Conservation (phyloP, 495 filamentous ascomycete species). For the Beverwykella pulmonaria region DNA sequence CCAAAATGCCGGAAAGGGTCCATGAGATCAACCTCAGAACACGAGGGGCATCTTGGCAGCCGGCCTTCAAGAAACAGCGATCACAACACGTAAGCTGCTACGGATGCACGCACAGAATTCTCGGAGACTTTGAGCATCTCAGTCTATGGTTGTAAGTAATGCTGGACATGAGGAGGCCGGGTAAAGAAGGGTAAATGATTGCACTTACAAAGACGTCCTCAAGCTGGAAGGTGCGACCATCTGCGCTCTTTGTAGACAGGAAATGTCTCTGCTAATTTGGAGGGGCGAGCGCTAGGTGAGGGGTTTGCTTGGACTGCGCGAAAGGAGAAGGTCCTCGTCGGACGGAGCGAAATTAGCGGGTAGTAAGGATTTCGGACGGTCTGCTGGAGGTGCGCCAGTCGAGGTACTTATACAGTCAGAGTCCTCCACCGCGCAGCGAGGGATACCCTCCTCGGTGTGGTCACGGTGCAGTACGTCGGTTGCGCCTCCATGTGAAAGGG, state of each 20-base stretch:
- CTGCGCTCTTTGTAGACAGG: neutral
- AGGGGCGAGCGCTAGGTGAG: neutral
- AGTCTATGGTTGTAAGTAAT: neutral
- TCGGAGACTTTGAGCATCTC: neutral
- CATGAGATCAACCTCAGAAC: neutral
- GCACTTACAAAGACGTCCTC: neutral
- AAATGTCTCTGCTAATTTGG: neutral
- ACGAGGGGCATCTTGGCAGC: neutral
- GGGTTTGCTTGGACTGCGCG: neutral
- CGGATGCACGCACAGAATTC: neutral
- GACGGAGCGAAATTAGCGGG: neutral
- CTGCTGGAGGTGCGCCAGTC: slow-evolving; percentile 1
- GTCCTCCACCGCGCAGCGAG: slow-evolving; percentile 1
- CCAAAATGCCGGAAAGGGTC: neutral
- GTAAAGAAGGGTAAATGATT: slow-evolving; percentile 21
- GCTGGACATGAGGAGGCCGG: slow-evolving; percentile 2
- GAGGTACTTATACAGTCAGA: slow-evolving; percentile 22
- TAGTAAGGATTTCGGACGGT: neutral
- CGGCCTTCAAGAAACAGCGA: neutral
- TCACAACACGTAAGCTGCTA: neutral
- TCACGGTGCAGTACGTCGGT: slow-evolving; percentile 11
- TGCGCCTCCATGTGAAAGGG: slow-evolving; percentile 23
- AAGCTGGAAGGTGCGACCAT: slow-evolving; percentile 22
- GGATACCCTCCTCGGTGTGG: slow-evolving; percentile 10
- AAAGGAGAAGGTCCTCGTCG: neutral